Conservation (phyloP, 352 stramenopile genomes). For the Globisporangium splendens region DNA sequence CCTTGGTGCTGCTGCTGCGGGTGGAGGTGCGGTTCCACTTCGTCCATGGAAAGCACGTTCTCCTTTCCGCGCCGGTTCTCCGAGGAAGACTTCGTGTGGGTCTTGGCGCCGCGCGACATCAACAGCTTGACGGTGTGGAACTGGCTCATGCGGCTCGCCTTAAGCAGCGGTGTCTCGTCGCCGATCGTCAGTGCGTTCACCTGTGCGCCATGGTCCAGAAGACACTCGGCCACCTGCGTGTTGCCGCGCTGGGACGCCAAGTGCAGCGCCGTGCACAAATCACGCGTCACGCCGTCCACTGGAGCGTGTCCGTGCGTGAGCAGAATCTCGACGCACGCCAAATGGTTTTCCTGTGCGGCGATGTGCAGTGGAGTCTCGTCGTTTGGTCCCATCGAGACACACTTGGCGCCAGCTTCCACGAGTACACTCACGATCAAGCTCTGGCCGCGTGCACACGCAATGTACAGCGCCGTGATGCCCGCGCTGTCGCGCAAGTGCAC, state of each 20-base stretch:
- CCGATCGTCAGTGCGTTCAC: slow-evolving; percentile 56
- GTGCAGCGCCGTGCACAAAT: slow-evolving; percentile 71
- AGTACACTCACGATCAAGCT: slow-evolving; percentile 56
- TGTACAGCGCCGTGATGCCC: slow-evolving; percentile 71
- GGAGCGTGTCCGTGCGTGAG: slow-evolving; percentile 38
- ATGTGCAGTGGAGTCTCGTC: slow-evolving; percentile 79
- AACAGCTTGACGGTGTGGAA: slow-evolving; percentile 75
- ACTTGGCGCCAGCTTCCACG: slow-evolving; percentile 51
- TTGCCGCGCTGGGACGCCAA: slow-evolving; percentile 77
- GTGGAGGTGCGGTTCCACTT: slow-evolving; percentile 20
- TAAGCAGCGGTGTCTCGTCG: slow-evolving; percentile 72
- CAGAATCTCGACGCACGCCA: slow-evolving; percentile 61
- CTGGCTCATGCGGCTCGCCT: slow-evolving; percentile 81
- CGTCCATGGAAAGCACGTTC: slow-evolving; percentile 12
- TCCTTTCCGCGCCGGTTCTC: slow-evolving; percentile 26
- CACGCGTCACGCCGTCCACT: slow-evolving; percentile 55
- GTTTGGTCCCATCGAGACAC: slow-evolving; percentile 53
- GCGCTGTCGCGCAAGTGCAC: slow-evolving; percentile 58
- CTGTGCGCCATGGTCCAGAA: slow-evolving; percentile 67
- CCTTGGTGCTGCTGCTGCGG: slow-evolving; percentile 14
- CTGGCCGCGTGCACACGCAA: slow-evolving; percentile 69
- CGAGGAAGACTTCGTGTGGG: slow-evolving; percentile 18
- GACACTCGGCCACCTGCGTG: slow-evolving; percentile 54
- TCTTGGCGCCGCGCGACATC: slow-evolving; percentile 42
- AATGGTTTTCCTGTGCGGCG: slow-evolving; percentile 77